Conservation (phyloP, 2,329 filamentous ascomycete genomes). For the Neurospora crassa region DNA sequence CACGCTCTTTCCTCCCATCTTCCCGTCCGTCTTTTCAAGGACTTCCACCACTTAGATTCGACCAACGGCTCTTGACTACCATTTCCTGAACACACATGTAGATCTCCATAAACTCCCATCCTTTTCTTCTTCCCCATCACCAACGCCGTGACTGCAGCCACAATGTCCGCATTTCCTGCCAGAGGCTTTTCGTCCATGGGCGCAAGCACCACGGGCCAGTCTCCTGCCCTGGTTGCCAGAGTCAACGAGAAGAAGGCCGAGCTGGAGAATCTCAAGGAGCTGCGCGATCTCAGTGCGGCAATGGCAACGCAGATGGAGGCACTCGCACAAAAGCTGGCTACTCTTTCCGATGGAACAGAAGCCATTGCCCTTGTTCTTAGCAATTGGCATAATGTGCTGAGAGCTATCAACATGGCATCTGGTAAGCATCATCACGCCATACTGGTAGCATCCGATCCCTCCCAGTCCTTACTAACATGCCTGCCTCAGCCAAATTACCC, state of each 20-base stretch:
- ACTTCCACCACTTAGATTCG: neutral
- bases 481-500: conserved; percentile 54
- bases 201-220: conserved; percentile 47
- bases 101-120: neutral
- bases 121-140: neutral
- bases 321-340: conserved; percentile 67
- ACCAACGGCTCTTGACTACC: neutral
- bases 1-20: neutral
- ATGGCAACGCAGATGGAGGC: conserved; percentile 76
- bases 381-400: conserved; percentile 81
- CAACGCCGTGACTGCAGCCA: conserved; percentile 3
- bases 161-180: conserved; percentile 48
- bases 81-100: neutral
- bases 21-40: neutral
- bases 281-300: conserved; percentile 69
- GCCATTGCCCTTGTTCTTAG: conserved; percentile 75
- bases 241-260: conserved; percentile 83
- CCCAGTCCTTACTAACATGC: conserved; percentile 2
- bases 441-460: neutral
- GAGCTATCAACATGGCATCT: conserved; percentile 79
- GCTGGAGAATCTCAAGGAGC: conserved; percentile 66
- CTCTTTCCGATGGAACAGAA: conserved; percentile 76
- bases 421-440: conserved; percentile 37
- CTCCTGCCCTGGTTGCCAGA: conserved; percentile 60
- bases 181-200: conserved; percentile 47